Conservation (phyloP, 179 eudicot genomes). For the Vitellaria paradoxa region DNA sequence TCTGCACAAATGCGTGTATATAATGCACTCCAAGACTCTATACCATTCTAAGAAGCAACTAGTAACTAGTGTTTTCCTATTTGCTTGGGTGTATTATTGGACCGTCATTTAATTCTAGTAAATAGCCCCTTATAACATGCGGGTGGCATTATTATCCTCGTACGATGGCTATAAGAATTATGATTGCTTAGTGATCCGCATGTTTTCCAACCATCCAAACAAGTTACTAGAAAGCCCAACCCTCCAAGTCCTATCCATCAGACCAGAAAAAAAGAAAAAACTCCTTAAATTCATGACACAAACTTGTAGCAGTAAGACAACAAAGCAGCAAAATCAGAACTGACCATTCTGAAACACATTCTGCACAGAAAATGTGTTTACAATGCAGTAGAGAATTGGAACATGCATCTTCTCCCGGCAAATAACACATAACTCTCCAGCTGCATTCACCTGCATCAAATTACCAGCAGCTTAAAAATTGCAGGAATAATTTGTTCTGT, state of each 20-base stretch:
- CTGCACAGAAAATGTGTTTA: constrained; percentile 58
- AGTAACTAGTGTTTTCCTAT: neutral
- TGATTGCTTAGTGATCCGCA: neutral
- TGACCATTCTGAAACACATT: constrained; percentile 58
- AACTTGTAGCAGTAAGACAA: neutral
- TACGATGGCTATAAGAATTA: neutral
- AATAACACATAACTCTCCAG: constrained; percentile 55
- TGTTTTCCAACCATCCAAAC: neutral
- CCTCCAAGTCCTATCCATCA: neutral
- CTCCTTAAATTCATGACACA: no score
- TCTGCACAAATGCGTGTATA: no score
- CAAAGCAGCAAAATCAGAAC: constrained; percentile 19
- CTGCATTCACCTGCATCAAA: constrained; percentile 33
- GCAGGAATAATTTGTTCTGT: no score
- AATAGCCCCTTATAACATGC: neutral
- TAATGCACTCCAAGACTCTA: no score
- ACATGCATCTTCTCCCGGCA: constrained; percentile 66
- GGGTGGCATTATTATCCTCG: neutral
- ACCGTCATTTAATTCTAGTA: neutral
- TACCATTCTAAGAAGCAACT: no score
- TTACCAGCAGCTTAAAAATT: neutral
- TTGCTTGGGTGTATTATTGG: neutral
- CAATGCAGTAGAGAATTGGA: constrained; percentile 43
- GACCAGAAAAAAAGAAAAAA: neutral
- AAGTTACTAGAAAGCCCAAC: neutral